Conservation (phyloP, 148 eudicot genomes). For the Cornus suecica region DNA sequence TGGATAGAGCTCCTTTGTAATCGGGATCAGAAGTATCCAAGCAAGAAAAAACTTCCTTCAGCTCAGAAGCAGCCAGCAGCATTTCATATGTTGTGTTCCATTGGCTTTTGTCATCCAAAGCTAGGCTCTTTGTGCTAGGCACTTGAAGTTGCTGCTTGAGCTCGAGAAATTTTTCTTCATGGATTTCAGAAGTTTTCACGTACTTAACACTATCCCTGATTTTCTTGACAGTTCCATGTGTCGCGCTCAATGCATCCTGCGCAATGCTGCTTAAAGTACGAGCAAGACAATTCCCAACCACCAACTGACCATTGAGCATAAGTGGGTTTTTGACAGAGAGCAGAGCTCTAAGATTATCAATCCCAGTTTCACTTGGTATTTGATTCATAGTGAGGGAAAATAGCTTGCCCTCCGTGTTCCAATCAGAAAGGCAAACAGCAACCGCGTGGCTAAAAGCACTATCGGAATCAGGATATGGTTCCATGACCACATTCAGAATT, state of each 20-base stretch:
- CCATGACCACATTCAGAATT: conserved; percentile 79
- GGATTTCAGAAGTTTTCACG: conserved; percentile 66
- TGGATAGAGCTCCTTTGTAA: conserved; percentile 60
- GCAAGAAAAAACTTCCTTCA: conserved; percentile 75
- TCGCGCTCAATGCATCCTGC: conserved; percentile 44
- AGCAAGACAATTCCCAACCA: conserved; percentile 69
- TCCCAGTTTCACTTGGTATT: conserved; percentile 37
- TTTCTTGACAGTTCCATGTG: conserved; percentile 52
- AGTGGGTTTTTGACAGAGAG: conserved; percentile 68
- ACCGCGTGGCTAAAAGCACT: conserved; percentile 78
- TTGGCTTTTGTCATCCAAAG: conserved; percentile 54
- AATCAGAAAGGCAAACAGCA: conserved; percentile 74
- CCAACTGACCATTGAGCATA: conserved; percentile 65
- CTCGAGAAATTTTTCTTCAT: conserved; percentile 72
- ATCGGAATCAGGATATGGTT: conserved; percentile 78
- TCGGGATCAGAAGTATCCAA: conserved; percentile 72
- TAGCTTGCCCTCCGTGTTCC: conserved; percentile 64
- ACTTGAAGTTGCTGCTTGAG: conserved; percentile 80
- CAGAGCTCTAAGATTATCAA: conserved; percentile 62
- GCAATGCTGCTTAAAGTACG: conserved; percentile 72
- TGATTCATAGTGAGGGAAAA: conserved; percentile 68
- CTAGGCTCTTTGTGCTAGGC: conserved; percentile 49
- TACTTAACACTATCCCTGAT: conserved; percentile 83
- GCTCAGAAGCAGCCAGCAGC: conserved; percentile 76
- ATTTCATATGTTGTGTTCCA: conserved; percentile 93